Base-by-base conservation (phyloP, 495 filamentous ascomycete species). In the Bacidia gigantensis region DNA sequence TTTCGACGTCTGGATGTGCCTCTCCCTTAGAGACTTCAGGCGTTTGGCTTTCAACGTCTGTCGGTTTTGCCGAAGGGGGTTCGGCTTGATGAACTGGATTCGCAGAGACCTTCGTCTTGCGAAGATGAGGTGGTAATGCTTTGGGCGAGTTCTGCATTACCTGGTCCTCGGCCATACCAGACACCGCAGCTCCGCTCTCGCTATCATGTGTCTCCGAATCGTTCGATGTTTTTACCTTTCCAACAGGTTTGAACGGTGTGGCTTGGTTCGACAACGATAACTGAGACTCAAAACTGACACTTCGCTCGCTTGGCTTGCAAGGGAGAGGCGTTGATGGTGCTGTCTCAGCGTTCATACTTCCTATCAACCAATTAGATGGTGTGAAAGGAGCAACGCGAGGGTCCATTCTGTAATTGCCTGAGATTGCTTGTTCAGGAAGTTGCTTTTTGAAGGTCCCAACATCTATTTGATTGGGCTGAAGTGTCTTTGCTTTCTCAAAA, bases 321-420 rank as follows among this genome's bases (percentile, higher is more conserved):
- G 20, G 20, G 5, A 44, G 12, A 5, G 41, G 41, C 41, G 12
- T n/a, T 7, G 9, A 5, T 22, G 20, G 20, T 18, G 32, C 10
- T 10, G 10, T 39, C 32, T n/a, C 32, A 10, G 32, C 32, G 12
- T 18, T 44, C 41, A 9, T 44, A 22, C 14, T 22, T 22, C 14
- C 20, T 44, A 35, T 14, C 20, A 17, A 5, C 41, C 41, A 9
- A 17, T 44, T 0, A 74, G 60, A 54, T 72, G 69, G 40, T 66
- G 65, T 26, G 56, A 69, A 59, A 72, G 51, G 52, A 53, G 51
- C 50, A 43, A 2, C 26, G 3, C 14, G 14, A 1, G 41, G 47
- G 26, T 49, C 26, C 1, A 46, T 3, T 46, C 22, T 20, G 14
- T 26, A 26, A 3, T 26, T n/a, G 23, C 47, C 24, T 32, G 47